phyloP scores from a whole-genome alignment of 805 yeast genomes.

The Hermanozyma aechmeae region DNA sequence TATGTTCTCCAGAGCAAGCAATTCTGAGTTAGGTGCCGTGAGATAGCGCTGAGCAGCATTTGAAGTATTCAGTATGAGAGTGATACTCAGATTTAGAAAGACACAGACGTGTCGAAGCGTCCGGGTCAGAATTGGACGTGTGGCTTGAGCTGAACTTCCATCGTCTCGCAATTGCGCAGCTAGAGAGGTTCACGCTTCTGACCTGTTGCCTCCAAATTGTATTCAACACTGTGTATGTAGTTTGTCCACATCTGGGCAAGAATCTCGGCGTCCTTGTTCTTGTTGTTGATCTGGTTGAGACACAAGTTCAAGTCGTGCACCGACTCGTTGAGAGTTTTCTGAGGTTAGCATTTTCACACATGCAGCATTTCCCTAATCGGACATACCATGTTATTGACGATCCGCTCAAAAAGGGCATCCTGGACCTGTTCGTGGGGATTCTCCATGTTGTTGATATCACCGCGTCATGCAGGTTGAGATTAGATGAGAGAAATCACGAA shows the following conservation, averaged over 20 bases:
- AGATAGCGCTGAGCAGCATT: too few species aligned
- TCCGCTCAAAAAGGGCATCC: constrained; percentile 63
- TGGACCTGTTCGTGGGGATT: constrained; percentile 83
- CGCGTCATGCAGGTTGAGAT: too few species aligned
- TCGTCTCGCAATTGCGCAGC: neutral
- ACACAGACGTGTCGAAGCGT: too few species aligned
- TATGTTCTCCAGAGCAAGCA: too few species aligned
- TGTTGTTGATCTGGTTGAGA: constrained; percentile 51
- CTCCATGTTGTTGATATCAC: constrained; percentile 43
- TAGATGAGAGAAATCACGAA: too few species aligned
- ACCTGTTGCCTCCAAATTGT: constrained; percentile 58
- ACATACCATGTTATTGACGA: constrained; percentile 68
- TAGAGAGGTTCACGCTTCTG: constrained; percentile 46
- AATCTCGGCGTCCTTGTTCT: constrained; percentile 61
- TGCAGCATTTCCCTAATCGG: neutral
- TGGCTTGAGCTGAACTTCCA: too few species aligned
- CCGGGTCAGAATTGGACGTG: too few species aligned
- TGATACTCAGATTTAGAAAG: too few species aligned
- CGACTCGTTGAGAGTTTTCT: constrained; percentile 68
- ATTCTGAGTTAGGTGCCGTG: too few species aligned
- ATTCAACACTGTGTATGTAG: constrained; percentile 61
- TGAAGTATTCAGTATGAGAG: too few species aligned
- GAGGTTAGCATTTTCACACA: constrained; percentile 7
- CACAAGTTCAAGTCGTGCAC: constrained; percentile 54
- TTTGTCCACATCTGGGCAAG: constrained; percentile 74